Base-by-base conservation (phyloP, 306 rosid genomes). In the Cucumis cinereus region DNA sequence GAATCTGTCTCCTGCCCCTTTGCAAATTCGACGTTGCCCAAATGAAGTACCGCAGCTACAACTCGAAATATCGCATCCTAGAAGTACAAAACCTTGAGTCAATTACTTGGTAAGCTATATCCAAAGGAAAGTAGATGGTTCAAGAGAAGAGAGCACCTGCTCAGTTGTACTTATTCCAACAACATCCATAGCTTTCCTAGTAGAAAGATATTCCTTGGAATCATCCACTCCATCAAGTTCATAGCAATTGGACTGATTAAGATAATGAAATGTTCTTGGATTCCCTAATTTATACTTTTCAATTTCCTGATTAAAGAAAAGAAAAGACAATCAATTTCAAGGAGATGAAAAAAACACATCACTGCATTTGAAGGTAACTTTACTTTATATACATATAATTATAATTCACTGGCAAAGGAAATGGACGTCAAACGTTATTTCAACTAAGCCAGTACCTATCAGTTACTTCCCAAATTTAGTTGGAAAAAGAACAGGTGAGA, bases 141-240 rank as follows among this genome's bases (percentile, higher is more conserved):
- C 64, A 82, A 67, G 30, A 40, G 26, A 40, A 85, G 60, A 77
- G n/a, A 30, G 56, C 72, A 91, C 98, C 90, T 91, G 97, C 82
- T 94, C 99, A 58, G 81, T 76, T 76, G 83, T 77, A 77, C 78
- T 88, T 49, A 94, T 94, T 70, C 99, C 96, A 80, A 94, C 97
- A 77, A 92, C 90, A 69, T 88, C 93, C 99, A 94, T 94, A 45
- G 99, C 99, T 70, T 88, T 90, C 81, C 90, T 94, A 69, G 99
- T 94, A 6, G 78, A 81, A 68, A 88, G 78, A 75, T 92, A 94
- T 87, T 94, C 97, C 84, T 90, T 80, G 40, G 95, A 85, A 73
- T 94, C 97, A 72, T 94, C 96, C 84, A 94, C 16, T 30, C 90
- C 91, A 60, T 87, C 89, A 84, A 89, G 82, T 74, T 85, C 84